A percentile compares a stretch with the other conserved stretches of the same genome.
Conservation (phyloP, 495 filamentous ascomycete genomes). For the Chaetomium tenue region DNA sequence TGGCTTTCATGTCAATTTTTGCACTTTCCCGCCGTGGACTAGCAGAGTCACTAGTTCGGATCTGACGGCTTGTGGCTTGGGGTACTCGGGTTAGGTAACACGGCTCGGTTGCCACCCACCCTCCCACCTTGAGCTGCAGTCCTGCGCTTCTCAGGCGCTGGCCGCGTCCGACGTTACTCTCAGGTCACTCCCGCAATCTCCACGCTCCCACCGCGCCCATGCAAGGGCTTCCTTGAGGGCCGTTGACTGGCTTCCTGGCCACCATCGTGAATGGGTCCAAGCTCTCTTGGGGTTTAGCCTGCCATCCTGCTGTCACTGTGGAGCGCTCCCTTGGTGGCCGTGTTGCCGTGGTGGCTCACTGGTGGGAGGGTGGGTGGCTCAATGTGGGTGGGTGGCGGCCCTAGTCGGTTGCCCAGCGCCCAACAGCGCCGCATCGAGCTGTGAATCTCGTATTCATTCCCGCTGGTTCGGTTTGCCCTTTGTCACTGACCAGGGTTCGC, state of each 20-base stretch:
- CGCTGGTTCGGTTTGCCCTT: slow-evolving; percentile 7
- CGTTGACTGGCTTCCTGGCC: not conserved
- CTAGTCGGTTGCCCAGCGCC: slow-evolving; percentile 9
- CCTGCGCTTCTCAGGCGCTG: slow-evolving; percentile 7
- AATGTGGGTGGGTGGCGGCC: not conserved
- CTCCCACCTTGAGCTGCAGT: not conserved
- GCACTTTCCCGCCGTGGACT: slow-evolving; percentile 1
- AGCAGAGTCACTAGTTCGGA: not conserved
- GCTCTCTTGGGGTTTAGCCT: not conserved
- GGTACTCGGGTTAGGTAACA: not conserved
- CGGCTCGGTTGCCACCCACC: slow-evolving; percentile 1
- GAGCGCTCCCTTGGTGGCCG: too few relatives aligned
- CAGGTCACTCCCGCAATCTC: slow-evolving; percentile 10
- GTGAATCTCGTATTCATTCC: slow-evolving; percentile 17
- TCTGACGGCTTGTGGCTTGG: not conserved
- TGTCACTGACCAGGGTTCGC: not conserved
- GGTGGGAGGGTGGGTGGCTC: too few relatives aligned
- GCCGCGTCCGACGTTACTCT: not conserved
- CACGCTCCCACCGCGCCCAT: slow-evolving; percentile 5
- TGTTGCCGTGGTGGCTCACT: too few relatives aligned
- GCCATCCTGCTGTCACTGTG: not conserved
- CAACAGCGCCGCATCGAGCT: slow-evolving; percentile 3
- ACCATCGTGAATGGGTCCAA: not conserved
- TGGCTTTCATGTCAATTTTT: not conserved
- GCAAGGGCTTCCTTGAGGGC: not conserved